Conservation (phyloP, 1,284 basidiomycete genomes). For the Austroboletus novae-zelandiae region DNA sequence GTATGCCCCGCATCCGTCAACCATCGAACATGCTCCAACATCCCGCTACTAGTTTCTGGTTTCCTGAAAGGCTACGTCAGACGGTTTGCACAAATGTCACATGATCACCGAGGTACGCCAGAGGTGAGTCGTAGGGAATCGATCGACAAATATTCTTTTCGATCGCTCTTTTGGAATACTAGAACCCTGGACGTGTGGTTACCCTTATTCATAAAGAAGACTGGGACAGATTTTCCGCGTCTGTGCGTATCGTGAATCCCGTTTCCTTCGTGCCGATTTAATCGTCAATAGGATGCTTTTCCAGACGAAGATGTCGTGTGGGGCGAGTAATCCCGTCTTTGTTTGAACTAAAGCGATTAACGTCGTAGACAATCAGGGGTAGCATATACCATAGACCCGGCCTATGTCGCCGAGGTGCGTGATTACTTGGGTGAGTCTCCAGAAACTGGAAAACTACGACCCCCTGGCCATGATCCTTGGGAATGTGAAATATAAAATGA, state of each 20-base stretch:
- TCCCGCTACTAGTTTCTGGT: conserved; percentile 58
- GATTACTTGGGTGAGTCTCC: conserved; percentile 68
- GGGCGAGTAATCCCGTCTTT: conserved; percentile 46
- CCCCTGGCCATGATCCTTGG: background rate
- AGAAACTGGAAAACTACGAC: background rate
- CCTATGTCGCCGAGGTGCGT: conserved; percentile 68
- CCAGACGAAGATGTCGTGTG: conserved; percentile 80
- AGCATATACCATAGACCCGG: conserved; percentile 81
- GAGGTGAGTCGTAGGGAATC: conserved; percentile 45
- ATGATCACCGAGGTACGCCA: conserved; percentile 83
- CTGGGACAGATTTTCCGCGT: conserved; percentile 70
- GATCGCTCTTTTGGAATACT: background rate
- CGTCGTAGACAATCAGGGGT: conserved; percentile 45
- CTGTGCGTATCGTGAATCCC: conserved; percentile 39
- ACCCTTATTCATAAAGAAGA: conserved; percentile 84
- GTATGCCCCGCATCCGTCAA: conserved; percentile 33
- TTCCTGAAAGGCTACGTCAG: conserved; percentile 85
- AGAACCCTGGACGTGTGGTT: conserved; percentile 84
- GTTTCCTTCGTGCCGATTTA: background rate
- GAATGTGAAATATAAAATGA: background rate
- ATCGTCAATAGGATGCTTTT: conserved; percentile 58
- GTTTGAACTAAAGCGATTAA: background rate
- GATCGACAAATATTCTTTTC: background rate
- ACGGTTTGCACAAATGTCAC: conserved; percentile 83
- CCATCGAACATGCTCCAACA: background rate